phyloP scores from a whole-genome alignment of 495 filamentous ascomycete genomes.

The Neurospora sp. region DNA sequence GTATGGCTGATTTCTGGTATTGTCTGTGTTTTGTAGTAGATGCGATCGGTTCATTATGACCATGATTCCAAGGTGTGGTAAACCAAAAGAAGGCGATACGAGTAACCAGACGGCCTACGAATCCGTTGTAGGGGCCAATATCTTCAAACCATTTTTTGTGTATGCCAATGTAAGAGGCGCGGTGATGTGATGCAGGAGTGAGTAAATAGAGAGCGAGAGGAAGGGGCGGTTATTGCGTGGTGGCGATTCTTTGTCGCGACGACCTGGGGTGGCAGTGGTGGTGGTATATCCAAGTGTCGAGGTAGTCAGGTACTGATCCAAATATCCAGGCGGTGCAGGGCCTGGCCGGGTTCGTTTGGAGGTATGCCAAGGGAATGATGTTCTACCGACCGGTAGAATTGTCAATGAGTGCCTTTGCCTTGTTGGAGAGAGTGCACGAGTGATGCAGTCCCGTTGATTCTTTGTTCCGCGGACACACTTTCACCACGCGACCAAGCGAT shows the following conservation, averaged over 20 bases:
- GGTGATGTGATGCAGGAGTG: neutral
- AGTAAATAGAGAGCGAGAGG: neutral
- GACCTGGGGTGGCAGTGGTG: neutral
- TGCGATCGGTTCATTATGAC: conserved; percentile 18
- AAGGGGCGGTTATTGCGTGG: neutral
- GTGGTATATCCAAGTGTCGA: neutral
- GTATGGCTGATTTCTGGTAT: conserved; percentile 1
- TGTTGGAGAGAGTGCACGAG: neutral
- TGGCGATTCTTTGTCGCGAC: neutral
- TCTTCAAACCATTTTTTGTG: conserved; percentile 17
- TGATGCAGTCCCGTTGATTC: neutral
- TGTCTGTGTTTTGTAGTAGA: conserved; percentile 3
- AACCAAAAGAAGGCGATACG: neutral
- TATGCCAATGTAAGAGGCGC: neutral
- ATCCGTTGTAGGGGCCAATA: conserved; percentile 5
- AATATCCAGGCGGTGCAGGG: neutral
- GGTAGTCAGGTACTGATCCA: neutral
- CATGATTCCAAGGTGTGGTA: neutral
- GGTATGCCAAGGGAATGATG: neutral
- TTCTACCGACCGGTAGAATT: neutral
- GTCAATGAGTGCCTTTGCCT: neutral
- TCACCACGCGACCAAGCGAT: neutral
- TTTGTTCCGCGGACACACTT: neutral
- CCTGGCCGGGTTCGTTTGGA: neutral
- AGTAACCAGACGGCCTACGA: neutral